A percentile compares a stretch with the other conserved stretches of the same genome.
Evolutionary conservation across 139 green algal genomes (phyloP).

Genomic region (Micractinium sp.): DNA sequence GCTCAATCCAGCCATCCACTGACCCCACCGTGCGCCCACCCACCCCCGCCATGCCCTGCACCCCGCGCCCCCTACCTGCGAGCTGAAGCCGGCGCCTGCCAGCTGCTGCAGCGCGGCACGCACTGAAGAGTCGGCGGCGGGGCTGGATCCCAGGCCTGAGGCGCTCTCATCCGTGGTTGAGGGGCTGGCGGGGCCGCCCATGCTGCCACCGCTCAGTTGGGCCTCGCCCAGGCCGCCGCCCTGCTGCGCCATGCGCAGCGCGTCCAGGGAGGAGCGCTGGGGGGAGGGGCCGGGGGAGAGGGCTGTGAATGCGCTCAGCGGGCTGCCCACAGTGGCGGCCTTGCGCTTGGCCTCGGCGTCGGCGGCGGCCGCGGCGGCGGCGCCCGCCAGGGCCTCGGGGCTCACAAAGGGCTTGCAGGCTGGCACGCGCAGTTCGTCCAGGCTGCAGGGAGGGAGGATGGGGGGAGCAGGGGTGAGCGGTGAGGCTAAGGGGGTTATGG

Average conservation of each 20-base stretch:
- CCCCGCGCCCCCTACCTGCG: conserved; percentile 12
- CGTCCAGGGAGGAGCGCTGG: conserved; percentile 4
- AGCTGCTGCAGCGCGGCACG: conserved; percentile 38
- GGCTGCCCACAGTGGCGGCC: conserved; percentile 19
- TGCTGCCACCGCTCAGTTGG: not conserved
- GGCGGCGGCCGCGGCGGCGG: conserved; percentile 35
- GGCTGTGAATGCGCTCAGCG: not conserved
- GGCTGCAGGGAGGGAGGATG: not conserved
- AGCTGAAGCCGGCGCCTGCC: conserved; percentile 35
- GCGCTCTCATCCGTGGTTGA: not conserved
- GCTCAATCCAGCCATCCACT: too few species aligned
- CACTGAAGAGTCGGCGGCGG: not conserved
- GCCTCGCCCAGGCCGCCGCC: not conserved
- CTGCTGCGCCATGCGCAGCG: conserved; percentile 3
- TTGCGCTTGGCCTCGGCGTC: conserved; percentile 30
- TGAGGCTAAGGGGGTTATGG: not conserved
- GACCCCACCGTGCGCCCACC: too few species aligned
- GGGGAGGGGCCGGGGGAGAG: not conserved
- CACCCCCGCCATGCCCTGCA: not conserved
- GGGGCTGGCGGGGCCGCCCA: not conserved
- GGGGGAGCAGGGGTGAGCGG: not conserved
- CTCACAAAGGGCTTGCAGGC: conserved; percentile 63
- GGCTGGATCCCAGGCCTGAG: not conserved
- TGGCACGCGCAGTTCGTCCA: conserved; percentile 80
- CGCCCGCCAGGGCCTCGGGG: conserved; percentile 53